Percentiles rank a stretch among this genome's conserved stretches.
phyloP scores from a whole-genome alignment of 805 yeast genomes.

The Blastobotrys chiropterorum region DNA sequence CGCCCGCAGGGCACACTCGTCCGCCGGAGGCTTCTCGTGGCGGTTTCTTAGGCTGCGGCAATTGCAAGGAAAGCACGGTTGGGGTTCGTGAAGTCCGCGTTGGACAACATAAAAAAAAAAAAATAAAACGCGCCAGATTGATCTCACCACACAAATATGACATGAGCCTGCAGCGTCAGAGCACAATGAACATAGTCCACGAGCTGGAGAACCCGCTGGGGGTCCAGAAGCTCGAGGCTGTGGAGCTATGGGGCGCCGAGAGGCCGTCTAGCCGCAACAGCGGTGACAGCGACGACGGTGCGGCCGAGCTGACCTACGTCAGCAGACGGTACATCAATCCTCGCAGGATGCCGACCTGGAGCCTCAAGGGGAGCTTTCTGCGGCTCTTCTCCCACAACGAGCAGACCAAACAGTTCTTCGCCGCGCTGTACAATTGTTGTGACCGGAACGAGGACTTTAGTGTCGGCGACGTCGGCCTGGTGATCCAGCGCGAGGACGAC shows the following conservation, averaged over 20 bases:
- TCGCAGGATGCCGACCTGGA: slow-evolving; percentile 14
- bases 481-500: neutral
- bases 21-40: too few species aligned
- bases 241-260: neutral
- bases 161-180: neutral
- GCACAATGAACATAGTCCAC: neutral
- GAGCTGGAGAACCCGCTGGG: neutral
- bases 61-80: too few species aligned
- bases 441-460: neutral
- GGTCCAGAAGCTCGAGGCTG: neutral
- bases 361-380: slow-evolving; percentile 11
- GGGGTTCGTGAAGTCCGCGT: too few species aligned
- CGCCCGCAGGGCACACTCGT: too few species aligned
- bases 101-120: too few species aligned
- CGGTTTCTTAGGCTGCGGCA: too few species aligned
- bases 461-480: neutral
- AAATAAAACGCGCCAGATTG: neutral
- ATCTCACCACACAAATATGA: neutral
- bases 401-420: slow-evolving; percentile 10
- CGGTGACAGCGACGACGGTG: neutral
- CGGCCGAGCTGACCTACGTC: neutral
- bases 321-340: slow-evolving; percentile 10
- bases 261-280: neutral
- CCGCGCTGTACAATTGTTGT: slow-evolving; percentile 6
- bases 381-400: slow-evolving; percentile 7